Evolutionary conservation across 2,329 filamentous ascomycete genomes (phyloP).

Genomic region (Penicillium sclerotigenum): DNA sequence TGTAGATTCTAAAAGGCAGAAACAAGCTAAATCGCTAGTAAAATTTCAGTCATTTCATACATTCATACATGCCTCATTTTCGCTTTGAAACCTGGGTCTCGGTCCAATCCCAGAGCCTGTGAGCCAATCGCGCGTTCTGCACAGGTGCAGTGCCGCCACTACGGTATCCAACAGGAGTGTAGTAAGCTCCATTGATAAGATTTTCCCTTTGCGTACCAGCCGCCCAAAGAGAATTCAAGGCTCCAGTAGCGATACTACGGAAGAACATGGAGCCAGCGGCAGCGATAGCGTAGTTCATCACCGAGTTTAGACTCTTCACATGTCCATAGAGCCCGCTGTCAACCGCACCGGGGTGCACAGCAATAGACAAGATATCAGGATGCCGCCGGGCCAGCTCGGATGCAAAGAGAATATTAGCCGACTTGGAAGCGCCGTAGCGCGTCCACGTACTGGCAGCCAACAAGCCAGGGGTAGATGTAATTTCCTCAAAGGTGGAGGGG

Average conservation of each 20-base stretch:
- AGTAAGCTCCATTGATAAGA: constrained; percentile 42
- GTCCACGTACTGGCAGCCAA: constrained; percentile 39
- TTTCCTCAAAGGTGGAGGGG: constrained; percentile 33
- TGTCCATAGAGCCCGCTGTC: constrained; percentile 41
- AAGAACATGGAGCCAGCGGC: constrained; percentile 27
- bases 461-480: constrained; percentile 39
- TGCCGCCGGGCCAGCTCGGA: constrained; percentile 46
- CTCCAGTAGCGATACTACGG: constrained; percentile 34
- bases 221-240: constrained; percentile 44
- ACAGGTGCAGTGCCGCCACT: constrained; percentile 32
- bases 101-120: constrained; percentile 46
- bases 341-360: constrained; percentile 51
- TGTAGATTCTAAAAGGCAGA: not conserved
- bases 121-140: constrained; percentile 32
- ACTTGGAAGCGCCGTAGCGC: constrained; percentile 53
- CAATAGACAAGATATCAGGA: constrained; percentile 44
- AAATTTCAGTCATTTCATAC: not conserved
- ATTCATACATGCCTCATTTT: not conserved
- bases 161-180: constrained; percentile 39
- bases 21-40: not conserved
- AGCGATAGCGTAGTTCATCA: constrained; percentile 24
- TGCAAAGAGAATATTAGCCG: constrained; percentile 50
- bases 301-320: constrained; percentile 23
- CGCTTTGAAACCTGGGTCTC: constrained; percentile 34
- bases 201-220: constrained; percentile 33